These are phyloP conservation scores for Pulveroboletus sp. DNA, from an alignment of 1,284 basidiomycete genomes.

Conservation along the genomic window DNA sequence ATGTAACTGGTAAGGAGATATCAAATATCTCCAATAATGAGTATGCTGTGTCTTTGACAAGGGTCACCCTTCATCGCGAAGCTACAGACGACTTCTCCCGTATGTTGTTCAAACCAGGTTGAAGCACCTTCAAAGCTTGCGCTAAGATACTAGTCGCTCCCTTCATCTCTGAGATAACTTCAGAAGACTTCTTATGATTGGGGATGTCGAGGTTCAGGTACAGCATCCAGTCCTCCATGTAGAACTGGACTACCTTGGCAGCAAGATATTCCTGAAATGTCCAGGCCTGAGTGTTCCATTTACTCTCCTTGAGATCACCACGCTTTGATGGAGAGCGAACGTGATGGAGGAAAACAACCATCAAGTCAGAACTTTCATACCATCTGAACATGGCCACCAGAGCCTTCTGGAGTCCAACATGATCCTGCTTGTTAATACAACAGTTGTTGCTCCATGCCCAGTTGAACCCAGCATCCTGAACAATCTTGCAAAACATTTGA, in stretches of 20 bases:
- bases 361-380: background rate
- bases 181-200: no score
- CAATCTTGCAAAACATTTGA: background rate
- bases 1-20: background rate
- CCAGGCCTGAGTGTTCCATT: no score
- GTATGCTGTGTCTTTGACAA: no score
- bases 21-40: constrained; percentile 1
- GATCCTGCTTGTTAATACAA: background rate
- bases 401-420: background rate
- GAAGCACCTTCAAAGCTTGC: background rate
- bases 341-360: background rate
- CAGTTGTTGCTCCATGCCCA: background rate
- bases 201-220: no score
- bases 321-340: background rate
- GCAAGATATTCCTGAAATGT: no score
- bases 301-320: no score
- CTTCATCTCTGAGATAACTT: no score
- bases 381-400: no score
- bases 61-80: background rate
- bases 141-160: background rate
- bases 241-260: no score
- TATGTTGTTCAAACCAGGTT: background rate
- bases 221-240: no score
- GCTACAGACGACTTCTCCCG: background rate
- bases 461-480: background rate